Evolutionary conservation across 768 basidiomycete species (phyloP), one percentile per base, ranked within the genome.

Genomic region (Xerocomellus chrysenteron): DNA sequence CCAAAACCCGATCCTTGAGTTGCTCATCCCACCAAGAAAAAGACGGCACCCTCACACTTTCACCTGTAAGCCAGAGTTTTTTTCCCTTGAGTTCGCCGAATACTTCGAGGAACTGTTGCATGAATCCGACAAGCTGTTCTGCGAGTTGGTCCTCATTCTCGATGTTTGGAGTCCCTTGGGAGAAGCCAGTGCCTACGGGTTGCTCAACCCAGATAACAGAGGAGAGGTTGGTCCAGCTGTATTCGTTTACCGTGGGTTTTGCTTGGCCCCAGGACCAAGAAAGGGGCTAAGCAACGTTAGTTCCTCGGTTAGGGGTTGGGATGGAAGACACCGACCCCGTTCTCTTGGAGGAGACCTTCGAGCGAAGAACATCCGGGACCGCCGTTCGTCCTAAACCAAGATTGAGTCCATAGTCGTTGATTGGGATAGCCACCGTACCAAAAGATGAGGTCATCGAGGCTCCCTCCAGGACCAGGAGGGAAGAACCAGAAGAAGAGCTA

Each of bases 401-500:
- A 17, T 52, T 5, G 28, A 46, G 12, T 14, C 41, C 17, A 44
- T 33, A 5, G 13, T 5, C 7, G 1, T 33, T 12, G 7, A 28
- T 17, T 32, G 8, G 9, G 37, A 44, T 41, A 32, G 10, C 14
- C 1, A 11, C 11, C 55, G 47, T 61, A 86, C 88, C 88, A 90
- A 70, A 90, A 87, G 33, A 90, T 85, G 43, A 91, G 64, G 65
- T 90, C 87, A 62, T 91, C 86, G 5, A 80, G 65, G 60, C 83
- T 87, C 19, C 88, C 89, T 61, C 83, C 74, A 0, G 86, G 86
- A 4, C 87, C 88, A 2, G 88, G 86, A 52, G 89, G 89, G 75
- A 89, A 90, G 72, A 89, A 86, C 88, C 89, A 90, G 74, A 91
- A 91, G 75, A 86, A 91, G 16, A 90, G 78, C 87, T 90, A 52